Evolutionary conservation across 176 grass and related monocot genomes (phyloP), one percentile per base, ranked within the genome.

Genomic region (Bothriochloa decipiens): DNA sequence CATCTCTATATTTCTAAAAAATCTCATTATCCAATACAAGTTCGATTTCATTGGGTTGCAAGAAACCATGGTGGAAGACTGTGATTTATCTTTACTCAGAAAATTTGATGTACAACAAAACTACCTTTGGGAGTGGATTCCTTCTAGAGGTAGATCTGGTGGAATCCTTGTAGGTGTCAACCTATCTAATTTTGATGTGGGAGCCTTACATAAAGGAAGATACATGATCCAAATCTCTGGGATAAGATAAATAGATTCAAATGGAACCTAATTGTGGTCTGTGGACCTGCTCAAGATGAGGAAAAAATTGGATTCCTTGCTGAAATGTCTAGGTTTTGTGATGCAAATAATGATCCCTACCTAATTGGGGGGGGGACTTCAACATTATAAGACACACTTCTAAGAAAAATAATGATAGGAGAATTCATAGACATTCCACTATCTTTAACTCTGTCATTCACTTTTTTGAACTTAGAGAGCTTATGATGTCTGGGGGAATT

Each of bases 281-380:
- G 49, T 73, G 70, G 42, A 0, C 11, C n/a, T 15, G 42, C 42
- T 1, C 42, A 72, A 0, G 14, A 27, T 0, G 42, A 73, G 0
- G 7, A 0, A 47, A 73, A 2, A 1, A 16, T 2, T 2, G 23
- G 16, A 0, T 73, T 73, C 2, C 0, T 73, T 0, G 0, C 22
- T 28, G 23, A 73, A 29, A 0, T 73, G 0, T 26, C 70, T 1
- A 1, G 1, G 4, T 8, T 17, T 0, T 73, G 42, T 28, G 11
- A 18, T 1, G 1, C 28, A 3, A 4, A 0, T 17, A 0, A 0
- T 0, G 3, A 32, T 0, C 42, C 43, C 1, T 10, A 1, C 1
- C 0, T 74, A 0, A 0, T 74, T 3, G 71, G 71, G 1, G 71
- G 1, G 71, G 45, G 1, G 71, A 74, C 20, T 74, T 50, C 0